Evolutionary conservation across 352 stramenopile genomes (phyloP).

Genomic region (Phytophthora sansomeana): DNA sequence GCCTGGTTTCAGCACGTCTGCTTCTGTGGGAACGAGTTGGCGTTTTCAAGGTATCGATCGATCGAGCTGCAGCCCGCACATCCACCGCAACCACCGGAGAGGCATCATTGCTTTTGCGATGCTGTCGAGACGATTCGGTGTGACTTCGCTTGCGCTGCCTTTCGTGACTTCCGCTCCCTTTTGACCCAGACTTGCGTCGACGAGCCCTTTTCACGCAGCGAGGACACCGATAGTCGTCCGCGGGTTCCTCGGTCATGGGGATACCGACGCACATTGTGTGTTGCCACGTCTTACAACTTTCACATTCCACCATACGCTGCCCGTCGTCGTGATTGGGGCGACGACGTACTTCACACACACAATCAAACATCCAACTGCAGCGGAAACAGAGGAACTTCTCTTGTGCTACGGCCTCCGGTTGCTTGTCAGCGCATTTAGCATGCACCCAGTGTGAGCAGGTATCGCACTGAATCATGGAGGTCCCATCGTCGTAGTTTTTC

Average conservation of each 20-base stretch:
- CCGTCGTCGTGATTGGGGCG: conserved; percentile 75
- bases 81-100: conserved; percentile 25
- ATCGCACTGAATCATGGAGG: conserved; percentile 74
- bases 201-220: conserved; percentile 49
- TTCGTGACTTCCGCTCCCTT: conserved; percentile 27
- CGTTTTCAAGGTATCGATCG: conserved; percentile 16
- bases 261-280: conserved; percentile 75
- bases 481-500: conserved; percentile 70
- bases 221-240: conserved; percentile 65
- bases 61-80: conserved; percentile 27
- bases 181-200: conserved; percentile 28
- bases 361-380: conserved; percentile 80
- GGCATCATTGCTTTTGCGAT: conserved; percentile 26
- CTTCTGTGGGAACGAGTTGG: conserved; percentile 28
- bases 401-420: conserved; percentile 43
- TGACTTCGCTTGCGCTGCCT: conserved; percentile 31
- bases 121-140: conserved; percentile 9
- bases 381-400: conserved; percentile 71
- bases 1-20: conserved; percentile 16
- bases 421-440: conserved; percentile 55
- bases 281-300: conserved; percentile 76
- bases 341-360: conserved; percentile 59
- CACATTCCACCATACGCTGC: conserved; percentile 77
- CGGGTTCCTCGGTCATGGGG: conserved; percentile 53
- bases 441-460: conserved; percentile 69